A percentile compares a stretch with the other conserved stretches of the same genome.
These are phyloP conservation scores for Neurospora cerealis DNA, from an alignment of 495 filamentous ascomycete genomes.

Conservation along the genomic window DNA sequence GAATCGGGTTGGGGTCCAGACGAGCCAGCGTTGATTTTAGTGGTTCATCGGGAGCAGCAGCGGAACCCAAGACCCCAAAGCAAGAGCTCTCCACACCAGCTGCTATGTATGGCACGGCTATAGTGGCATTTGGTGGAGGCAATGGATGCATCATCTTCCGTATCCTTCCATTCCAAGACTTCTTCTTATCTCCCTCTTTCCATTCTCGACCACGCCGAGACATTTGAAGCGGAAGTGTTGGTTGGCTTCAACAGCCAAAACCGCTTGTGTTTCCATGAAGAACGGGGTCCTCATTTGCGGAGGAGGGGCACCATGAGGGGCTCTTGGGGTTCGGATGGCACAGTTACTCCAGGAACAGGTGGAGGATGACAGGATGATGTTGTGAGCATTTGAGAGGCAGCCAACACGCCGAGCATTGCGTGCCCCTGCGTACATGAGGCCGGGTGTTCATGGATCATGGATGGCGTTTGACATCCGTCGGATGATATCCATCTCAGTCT, in stretches of 20 bases:
- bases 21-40: not conserved
- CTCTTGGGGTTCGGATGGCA: not conserved
- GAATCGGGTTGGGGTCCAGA: not conserved
- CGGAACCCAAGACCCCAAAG: not conserved
- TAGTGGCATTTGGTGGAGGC: not conserved
- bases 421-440: not conserved
- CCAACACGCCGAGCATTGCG: not conserved
- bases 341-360: not conserved
- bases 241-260: not conserved
- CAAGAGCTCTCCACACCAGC: not conserved
- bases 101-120: not conserved
- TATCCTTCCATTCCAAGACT: not conserved
- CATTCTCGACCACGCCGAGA: not conserved
- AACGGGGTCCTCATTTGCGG: not conserved
- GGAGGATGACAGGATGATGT: not conserved
- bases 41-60: not conserved
- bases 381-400: not conserved
- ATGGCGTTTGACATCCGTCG: not conserved
- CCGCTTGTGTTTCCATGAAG: not conserved
- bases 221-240: not conserved
- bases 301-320: not conserved
- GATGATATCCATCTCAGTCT: not conserved
- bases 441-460: not conserved
- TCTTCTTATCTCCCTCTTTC: not conserved
- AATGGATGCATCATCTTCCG: not conserved